Conservation (phyloP, 768 basidiomycete species). For the Lactifluus piperatus region DNA sequence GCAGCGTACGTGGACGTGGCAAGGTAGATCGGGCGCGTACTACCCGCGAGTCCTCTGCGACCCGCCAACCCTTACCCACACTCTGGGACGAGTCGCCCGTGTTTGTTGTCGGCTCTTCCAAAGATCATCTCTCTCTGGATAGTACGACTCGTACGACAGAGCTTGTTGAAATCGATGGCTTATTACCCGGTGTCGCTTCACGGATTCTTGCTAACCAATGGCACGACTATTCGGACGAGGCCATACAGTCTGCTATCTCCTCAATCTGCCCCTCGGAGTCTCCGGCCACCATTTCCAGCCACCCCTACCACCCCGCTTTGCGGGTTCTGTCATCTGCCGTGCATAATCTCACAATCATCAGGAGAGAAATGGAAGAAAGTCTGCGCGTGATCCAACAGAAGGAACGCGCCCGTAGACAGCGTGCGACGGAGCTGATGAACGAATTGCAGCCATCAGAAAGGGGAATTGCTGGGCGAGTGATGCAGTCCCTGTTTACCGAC, state of each 20-base stretch:
- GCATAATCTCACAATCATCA: conserved; percentile 44
- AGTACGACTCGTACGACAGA: neutral
- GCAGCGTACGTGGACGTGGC: conserved; percentile 49
- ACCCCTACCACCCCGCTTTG: conserved; percentile 60
- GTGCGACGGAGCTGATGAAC: conserved; percentile 47
- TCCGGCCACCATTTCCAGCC: conserved; percentile 36
- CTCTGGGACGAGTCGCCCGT: conserved; percentile 30
- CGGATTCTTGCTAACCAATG: conserved; percentile 61
- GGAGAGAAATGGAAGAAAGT: conserved; percentile 57
- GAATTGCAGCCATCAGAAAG: conserved; percentile 53
- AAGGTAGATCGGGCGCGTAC: conserved; percentile 30
- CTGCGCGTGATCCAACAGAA: conserved; percentile 48
- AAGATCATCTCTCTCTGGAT: conserved; percentile 1
- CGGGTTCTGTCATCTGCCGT: conserved; percentile 64
- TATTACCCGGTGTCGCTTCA: conserved; percentile 24
- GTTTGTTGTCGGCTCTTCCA: conserved; percentile 20
- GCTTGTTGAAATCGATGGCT: conserved; percentile 7
- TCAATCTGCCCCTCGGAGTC: conserved; percentile 37
- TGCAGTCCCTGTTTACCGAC: conserved; percentile 54
- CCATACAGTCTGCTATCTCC: conserved; percentile 56
- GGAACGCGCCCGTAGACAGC: conserved; percentile 40
- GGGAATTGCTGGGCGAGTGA: conserved; percentile 57
- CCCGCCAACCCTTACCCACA: conserved; percentile 29
- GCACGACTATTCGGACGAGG: conserved; percentile 73
- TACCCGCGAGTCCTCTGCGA: conserved; percentile 28